Evolutionary conservation across 2,329 filamentous ascomycete genomes (phyloP).

Genomic region (Pseudogymnoascus sp.): DNA sequence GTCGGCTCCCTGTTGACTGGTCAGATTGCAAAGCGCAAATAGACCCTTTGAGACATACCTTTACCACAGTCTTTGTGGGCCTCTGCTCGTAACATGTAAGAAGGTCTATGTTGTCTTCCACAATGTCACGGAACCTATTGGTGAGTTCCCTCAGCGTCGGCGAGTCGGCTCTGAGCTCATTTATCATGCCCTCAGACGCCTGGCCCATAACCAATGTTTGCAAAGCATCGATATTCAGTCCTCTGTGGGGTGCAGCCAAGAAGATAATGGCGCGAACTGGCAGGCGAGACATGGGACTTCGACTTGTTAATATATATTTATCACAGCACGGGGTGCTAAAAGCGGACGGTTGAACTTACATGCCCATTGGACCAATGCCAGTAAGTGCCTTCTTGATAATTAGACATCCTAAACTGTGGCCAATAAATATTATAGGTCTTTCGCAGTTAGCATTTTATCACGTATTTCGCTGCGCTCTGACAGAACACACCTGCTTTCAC

Average conservation of each 20-base stretch:
- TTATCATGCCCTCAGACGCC: conserved; percentile 16
- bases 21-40: not conserved
- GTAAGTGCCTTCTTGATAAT: conserved; percentile 5
- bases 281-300: not conserved
- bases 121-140: conserved; percentile 16
- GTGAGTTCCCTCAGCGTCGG: conserved; percentile 16
- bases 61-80: conserved; percentile 17
- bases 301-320: not conserved
- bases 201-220: conserved; percentile 18
- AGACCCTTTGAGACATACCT: not conserved
- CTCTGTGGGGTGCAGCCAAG: conserved; percentile 23
- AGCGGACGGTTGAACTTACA: not conserved
- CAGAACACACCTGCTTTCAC: conserved; percentile 1
- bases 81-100: conserved; percentile 19
- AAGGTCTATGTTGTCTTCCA: conserved; percentile 15
- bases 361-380: not conserved
- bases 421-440: conserved; percentile 7
- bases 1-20: not conserved
- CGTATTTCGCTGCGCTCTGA: not conserved
- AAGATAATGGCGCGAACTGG: conserved; percentile 20
- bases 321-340: not conserved
- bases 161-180: conserved; percentile 19
- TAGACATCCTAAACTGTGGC: not conserved
- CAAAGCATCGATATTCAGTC: conserved; percentile 19
- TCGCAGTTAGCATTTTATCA: not conserved